Conservation (phyloP, 306 rosid genomes). For the Quercus suber region DNA sequence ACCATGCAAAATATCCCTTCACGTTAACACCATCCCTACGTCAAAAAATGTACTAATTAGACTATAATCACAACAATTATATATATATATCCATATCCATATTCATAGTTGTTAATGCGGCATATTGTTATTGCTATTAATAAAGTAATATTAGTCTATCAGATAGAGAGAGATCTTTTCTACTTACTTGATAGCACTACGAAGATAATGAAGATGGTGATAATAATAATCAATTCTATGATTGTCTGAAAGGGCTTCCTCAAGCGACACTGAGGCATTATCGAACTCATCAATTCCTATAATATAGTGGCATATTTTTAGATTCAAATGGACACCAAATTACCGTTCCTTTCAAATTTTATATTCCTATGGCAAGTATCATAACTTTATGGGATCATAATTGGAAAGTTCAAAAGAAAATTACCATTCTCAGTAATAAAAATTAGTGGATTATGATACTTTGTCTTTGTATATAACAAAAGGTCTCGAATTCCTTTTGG, state of each 20-base stretch:
- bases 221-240: conserved; percentile 42
- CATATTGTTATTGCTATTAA: no score
- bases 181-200: conserved; percentile 43
- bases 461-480: conserved; percentile 37
- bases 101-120: no score
- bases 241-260: conserved; percentile 42
- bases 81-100: no score
- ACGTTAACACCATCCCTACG: conserved; percentile 38
- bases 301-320: neutral
- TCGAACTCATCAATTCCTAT: conserved; percentile 47
- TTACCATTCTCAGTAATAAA: conserved; percentile 70
- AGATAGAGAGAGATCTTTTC: no score
- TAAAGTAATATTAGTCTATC: no score
- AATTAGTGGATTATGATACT: conserved; percentile 45
- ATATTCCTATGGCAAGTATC: no score
- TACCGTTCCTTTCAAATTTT: no score
- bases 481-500: conserved; percentile 48
- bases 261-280: conserved; percentile 31
- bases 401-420: neutral
- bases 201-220: conserved; percentile 48
- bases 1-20: conserved; percentile 61
- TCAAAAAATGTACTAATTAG: neutral
- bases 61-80: no score
- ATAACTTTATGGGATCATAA: no score
- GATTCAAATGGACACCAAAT: no score